A percentile compares a stretch with the other conserved stretches of the same genome.
These are phyloP conservation scores for Taphrina confusa DNA, from an alignment of 1,139 yeast species.

Conservation along the genomic window DNA sequence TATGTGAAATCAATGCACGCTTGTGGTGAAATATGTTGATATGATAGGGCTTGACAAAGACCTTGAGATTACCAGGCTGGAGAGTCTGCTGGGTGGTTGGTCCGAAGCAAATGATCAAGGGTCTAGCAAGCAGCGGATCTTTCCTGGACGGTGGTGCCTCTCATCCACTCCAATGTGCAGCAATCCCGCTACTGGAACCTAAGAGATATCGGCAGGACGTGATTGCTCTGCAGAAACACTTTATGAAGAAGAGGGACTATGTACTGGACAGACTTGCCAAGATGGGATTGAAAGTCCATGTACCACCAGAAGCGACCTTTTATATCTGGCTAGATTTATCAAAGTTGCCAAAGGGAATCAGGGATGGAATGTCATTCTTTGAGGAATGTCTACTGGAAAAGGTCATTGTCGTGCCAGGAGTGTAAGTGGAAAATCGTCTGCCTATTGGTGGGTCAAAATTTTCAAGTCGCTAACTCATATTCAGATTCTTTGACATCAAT, in stretches of 20 bases:
- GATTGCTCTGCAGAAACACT: conserved; percentile 63
- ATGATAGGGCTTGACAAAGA: conserved; percentile 68
- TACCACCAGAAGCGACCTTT: conserved; percentile 64
- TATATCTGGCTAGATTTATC: conserved; percentile 65
- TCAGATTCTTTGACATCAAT: conserved; percentile 59
- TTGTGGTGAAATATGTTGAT: too few species aligned
- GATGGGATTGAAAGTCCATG: conserved; percentile 61
- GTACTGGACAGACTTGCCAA: conserved; percentile 55
- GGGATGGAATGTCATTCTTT: conserved; percentile 66
- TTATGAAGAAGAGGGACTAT: conserved; percentile 64
- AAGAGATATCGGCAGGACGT: conserved; percentile 56
- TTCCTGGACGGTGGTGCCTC: conserved; percentile 67
- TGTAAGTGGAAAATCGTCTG: too few species aligned
- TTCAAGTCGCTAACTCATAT: too few species aligned
- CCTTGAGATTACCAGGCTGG: conserved; percentile 70
- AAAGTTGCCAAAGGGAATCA: conserved; percentile 61
- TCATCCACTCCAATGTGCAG: conserved; percentile 66
- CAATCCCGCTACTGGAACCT: conserved; percentile 61
- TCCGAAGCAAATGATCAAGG: conserved; percentile 62
- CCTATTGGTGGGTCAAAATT: too few species aligned
- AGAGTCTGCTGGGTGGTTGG: conserved; percentile 70
- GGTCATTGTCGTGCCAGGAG: conserved; percentile 68
- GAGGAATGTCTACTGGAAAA: conserved; percentile 67
- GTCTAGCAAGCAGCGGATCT: conserved; percentile 65
- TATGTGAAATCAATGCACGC: too few species aligned